These are phyloP conservation scores for Echeveria elegans DNA, from an alignment of 164 flowering plant species.

Conservation along the genomic window DNA sequence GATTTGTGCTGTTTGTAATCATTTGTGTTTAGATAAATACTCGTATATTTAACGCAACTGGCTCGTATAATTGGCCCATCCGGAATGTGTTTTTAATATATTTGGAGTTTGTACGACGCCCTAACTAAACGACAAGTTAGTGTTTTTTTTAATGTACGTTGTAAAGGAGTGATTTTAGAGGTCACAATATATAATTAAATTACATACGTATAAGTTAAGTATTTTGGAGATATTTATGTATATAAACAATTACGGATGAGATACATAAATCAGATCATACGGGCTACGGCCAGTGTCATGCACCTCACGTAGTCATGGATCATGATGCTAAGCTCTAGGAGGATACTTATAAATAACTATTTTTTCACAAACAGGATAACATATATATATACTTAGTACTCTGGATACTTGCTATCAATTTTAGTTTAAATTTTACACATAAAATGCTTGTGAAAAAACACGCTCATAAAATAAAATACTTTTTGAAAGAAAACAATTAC, in stretches of 20 bases:
- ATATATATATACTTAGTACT: too few relatives aligned
- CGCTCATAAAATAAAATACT: too few relatives aligned
- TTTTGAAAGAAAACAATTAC: too few relatives aligned
- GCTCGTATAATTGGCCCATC: neutral
- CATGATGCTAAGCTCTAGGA: neutral
- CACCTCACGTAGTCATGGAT: slow-evolving; percentile 1
- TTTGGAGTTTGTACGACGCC: too few relatives aligned
- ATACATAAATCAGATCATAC: too few relatives aligned
- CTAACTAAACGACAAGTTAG: neutral
- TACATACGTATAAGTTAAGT: too few relatives aligned
- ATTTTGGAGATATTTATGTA: neutral
- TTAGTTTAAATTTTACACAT: too few relatives aligned
- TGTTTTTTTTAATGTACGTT: neutral
- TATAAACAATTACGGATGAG: neutral
- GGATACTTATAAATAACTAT: neutral
- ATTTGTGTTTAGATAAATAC: neutral
- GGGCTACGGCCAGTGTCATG: slow-evolving; percentile 5
- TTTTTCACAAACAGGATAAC: neutral
- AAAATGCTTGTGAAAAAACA: too few relatives aligned
- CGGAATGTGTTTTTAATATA: neutral
- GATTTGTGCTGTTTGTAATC: neutral
- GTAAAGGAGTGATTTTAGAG: neutral
- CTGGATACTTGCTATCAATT: too few relatives aligned
- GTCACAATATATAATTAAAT: neutral
- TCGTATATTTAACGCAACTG: neutral